Evolutionary conservation across 2,329 filamentous ascomycete genomes (phyloP).

Genomic region (Colletotrichum sp.): DNA sequence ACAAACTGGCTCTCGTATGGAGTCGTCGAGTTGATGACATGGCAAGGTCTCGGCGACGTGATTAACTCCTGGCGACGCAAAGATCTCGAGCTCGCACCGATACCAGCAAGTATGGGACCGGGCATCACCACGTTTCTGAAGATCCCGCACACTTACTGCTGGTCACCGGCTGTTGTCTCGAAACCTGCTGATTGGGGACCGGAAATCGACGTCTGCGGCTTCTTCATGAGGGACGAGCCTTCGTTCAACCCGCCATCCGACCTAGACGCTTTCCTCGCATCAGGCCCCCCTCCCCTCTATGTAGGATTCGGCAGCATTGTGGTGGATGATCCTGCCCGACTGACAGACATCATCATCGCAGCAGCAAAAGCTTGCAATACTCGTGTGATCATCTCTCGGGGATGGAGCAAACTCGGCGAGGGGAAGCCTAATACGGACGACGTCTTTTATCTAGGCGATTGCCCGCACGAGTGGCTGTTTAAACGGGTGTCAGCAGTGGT

Average conservation of each 20-base stretch:
- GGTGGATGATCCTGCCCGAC: slow-evolving; percentile 42
- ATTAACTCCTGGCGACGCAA: slow-evolving; percentile 69
- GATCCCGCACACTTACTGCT: slow-evolving; percentile 80
- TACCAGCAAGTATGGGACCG: slow-evolving; percentile 74
- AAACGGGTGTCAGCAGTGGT: slow-evolving; percentile 58
- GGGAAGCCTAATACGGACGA: neutral
- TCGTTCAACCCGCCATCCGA: slow-evolving; percentile 60
- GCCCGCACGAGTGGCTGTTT: slow-evolving; percentile 64
- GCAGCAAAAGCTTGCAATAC: slow-evolving; percentile 44
- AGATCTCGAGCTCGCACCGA: slow-evolving; percentile 66
- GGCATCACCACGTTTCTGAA: slow-evolving; percentile 69
- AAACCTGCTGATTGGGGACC: slow-evolving; percentile 70
- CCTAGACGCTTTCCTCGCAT: slow-evolving; percentile 47
- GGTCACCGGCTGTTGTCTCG: slow-evolving; percentile 71
- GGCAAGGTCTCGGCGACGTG: slow-evolving; percentile 60
- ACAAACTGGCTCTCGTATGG: slow-evolving; percentile 75
- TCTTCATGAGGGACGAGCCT: slow-evolving; percentile 66
- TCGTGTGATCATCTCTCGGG: slow-evolving; percentile 54
- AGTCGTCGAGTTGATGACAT: slow-evolving; percentile 77
- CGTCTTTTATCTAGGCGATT: slow-evolving; percentile 58
- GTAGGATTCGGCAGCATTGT: slow-evolving; percentile 56
- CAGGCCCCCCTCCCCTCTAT: slow-evolving; percentile 45
- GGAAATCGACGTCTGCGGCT: slow-evolving; percentile 66
- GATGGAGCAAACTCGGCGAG: slow-evolving; percentile 26
- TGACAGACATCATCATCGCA: slow-evolving; percentile 44